Evolutionary conservation across 2,329 filamentous ascomycete species (phyloP).

Genomic region (Calonectria hawksworthii): DNA sequence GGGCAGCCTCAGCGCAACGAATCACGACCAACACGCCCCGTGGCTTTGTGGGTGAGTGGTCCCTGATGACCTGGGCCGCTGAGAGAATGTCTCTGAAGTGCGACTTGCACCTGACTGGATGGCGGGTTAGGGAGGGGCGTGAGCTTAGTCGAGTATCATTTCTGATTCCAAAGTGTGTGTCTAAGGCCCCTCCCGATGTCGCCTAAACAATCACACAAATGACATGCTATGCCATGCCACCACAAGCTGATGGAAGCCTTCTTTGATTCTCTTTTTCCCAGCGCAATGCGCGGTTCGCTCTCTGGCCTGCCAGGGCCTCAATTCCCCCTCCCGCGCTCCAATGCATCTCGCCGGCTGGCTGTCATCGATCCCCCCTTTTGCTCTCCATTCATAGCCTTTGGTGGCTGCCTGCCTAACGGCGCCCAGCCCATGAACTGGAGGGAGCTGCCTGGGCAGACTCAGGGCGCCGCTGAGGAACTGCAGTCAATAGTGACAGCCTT

Average conservation of each 20-base stretch:
- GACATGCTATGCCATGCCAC: conserved; percentile 25
- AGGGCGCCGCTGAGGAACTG: conserved; percentile 20
- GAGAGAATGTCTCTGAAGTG: conserved; percentile 3
- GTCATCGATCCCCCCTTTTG: not conserved
- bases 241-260: conserved; percentile 6
- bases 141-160: not conserved
- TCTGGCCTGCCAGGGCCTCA: not conserved
- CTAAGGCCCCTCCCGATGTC: conserved; percentile 14
- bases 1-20: conserved; percentile 35
- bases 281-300: conserved; percentile 22
- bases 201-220: conserved; percentile 23
- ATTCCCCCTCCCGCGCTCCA: conserved; percentile 2
- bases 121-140: conserved; percentile 11
- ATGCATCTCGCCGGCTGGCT: conserved; percentile 8
- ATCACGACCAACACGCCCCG: conserved; percentile 19
- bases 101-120: conserved; percentile 22
- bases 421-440: conserved; percentile 17
- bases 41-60: conserved; percentile 21
- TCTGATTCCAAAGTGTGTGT: conserved; percentile 19
- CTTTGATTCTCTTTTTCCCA: not conserved
- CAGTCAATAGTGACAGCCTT: conserved; percentile 13
- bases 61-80: conserved; percentile 24
- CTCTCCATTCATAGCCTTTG: conserved; percentile 7
- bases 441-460: conserved; percentile 2
- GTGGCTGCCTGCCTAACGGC: conserved; percentile 19